Evolutionary conservation across 768 basidiomycete genomes (phyloP), one percentile per base, ranked within the genome.

Genomic region (Termitomyces sp.): DNA sequence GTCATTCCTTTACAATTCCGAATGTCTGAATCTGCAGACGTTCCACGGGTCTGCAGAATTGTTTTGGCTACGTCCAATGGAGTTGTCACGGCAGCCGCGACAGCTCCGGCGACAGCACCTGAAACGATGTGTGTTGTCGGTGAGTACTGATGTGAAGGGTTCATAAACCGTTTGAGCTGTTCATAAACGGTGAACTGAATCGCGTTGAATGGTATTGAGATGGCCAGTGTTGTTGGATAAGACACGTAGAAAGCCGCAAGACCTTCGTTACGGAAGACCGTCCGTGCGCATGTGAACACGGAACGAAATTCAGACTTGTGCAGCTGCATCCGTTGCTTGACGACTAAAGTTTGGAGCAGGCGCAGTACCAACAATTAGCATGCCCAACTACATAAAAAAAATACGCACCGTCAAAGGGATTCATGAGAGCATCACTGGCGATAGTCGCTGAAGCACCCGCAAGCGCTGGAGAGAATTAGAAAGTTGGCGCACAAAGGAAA

Each of bases 321-420:
- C 56, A 98, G 79, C 73, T 99, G 97, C 97, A 99, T 98, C 52
- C 97, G 86, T 77, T 99, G 97, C 75, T 99, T 99, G 77, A 99
- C 92, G 65, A 99, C 96, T 98, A 70, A 51, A 63, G 8, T 50
- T 27, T 20, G 22, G 31, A 24, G 31, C 16, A 42, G 18, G 20
- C 26, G 14, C 42, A 41, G 18, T 9, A n/a, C 22, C 37, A 12
- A 48, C 34, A 18, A 22, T 50, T 14, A 52, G 37, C 27, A 20
- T 27, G 5, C 26, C 12, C 24, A 13, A n/a, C 12, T 18, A 32
- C 55, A 57, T 42, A 32, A 32, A 46, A 46, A 18, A 10, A 52
- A 13, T 24, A 71, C 85, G 69, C 71, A 97, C 96, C 96, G 74
- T 99, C 97, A 68, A 99, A 99, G 2, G 97, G 97, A 71, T 98